Conservation (phyloP, 345 rosid species). For the Salix arbutifolia region DNA sequence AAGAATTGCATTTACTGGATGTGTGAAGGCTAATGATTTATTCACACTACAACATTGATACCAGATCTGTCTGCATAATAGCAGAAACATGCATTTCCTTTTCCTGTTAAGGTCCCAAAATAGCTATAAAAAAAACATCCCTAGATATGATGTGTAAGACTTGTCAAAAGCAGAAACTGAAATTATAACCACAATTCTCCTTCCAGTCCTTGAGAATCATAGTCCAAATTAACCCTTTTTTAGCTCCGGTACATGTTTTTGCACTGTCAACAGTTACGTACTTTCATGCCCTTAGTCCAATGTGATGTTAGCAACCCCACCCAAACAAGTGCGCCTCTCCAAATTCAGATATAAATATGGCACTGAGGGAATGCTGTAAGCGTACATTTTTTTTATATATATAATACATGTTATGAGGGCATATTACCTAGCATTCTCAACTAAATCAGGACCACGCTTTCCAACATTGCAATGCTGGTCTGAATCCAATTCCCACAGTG, state of each 20-base stretch:
- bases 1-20: not conserved
- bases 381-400: not conserved
- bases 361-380: not conserved
- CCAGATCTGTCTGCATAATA: not conserved
- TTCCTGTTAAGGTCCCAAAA: not conserved
- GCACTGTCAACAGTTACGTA: not conserved
- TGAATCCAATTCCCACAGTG: slow-evolving; percentile 82
- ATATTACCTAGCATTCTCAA: slow-evolving; percentile 45
- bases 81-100: not conserved
- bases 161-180: not conserved
- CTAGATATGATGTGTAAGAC: not conserved
- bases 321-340: not conserved
- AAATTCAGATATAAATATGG: not conserved
- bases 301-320: not conserved
- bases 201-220: not conserved
- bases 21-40: not conserved
- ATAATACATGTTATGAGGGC: not conserved
- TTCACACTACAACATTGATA: not conserved
- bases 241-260: not conserved
- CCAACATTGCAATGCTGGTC: slow-evolving; percentile 65
- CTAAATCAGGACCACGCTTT: slow-evolving; percentile 35
- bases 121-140: not conserved
- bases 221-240: not conserved
- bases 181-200: not conserved
- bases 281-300: not conserved